These are phyloP conservation scores for Carpinus viminea DNA, from an alignment of 306 rosid species.

Conservation along the genomic window DNA sequence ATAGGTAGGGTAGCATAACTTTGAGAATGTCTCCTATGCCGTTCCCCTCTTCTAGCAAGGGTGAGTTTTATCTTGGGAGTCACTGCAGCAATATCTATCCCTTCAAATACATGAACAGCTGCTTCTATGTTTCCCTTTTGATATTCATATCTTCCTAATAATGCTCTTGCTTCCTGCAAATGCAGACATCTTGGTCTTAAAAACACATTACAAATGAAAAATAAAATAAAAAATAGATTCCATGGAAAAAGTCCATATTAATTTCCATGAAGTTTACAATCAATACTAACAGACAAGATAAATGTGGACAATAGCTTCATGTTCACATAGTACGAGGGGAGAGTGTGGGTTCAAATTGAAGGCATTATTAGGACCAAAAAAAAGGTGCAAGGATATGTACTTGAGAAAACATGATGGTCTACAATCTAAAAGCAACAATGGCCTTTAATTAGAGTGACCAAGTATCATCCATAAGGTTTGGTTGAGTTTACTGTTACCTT, in stretches of 20 bases:
- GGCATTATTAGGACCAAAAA: not conserved
- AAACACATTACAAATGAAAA: constrained; percentile 15
- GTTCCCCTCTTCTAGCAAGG: constrained; percentile 60
- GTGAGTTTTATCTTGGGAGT: constrained; percentile 69
- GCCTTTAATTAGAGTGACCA: constrained; percentile 2
- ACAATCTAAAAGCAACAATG: constrained; percentile 20
- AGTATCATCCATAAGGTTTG: not conserved
- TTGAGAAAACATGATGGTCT: constrained; percentile 4
- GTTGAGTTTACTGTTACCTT: no score
- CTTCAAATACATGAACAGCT: constrained; percentile 88
- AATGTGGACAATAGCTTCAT: not conserved
- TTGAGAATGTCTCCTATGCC: constrained; percentile 51
- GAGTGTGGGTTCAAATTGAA: not conserved
- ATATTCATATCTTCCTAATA: constrained; percentile 88
- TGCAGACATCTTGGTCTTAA: constrained; percentile 20
- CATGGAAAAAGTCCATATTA: not conserved
- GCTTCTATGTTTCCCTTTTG: constrained; percentile 91
- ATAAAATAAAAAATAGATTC: not conserved
- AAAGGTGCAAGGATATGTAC: not conserved
- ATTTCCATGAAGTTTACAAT: not conserved
- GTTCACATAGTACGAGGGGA: not conserved
- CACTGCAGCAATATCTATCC: constrained; percentile 64
- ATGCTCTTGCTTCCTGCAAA: constrained; percentile 94
- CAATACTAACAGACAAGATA: no score
- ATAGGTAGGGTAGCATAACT: constrained; percentile 49